Conservation (phyloP, 73 alveolate genomes). For the Paramecium sexaurelia region DNA sequence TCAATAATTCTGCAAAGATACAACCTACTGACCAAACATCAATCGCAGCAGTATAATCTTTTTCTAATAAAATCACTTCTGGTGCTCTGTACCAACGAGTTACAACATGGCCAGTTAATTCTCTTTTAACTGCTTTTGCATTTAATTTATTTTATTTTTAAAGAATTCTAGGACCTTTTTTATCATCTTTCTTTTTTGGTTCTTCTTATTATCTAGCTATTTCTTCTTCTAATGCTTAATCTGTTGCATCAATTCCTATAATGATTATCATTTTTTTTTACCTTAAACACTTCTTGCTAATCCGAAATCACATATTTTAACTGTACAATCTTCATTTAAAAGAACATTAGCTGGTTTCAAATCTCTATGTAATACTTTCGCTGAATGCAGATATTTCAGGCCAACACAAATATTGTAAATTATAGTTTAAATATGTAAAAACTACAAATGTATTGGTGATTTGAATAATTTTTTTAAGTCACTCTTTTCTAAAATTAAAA, state of each 20-base stretch:
- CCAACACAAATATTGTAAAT: constrained; percentile 90
- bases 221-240: constrained; percentile 36
- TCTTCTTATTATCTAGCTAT: neutral
- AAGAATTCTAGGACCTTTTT: constrained; percentile 43
- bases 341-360: constrained; percentile 95
- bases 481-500: constrained; percentile 21
- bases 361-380: constrained; percentile 92
- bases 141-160: constrained; percentile 32
- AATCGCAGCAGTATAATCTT: constrained; percentile 95
- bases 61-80: constrained; percentile 95
- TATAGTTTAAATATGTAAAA: constrained; percentile 80
- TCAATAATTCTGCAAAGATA: constrained; percentile 95
- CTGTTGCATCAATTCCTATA: constrained; percentile 58
- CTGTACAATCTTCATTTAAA: constrained; percentile 89
- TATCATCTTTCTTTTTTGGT: constrained; percentile 6
- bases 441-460: constrained; percentile 78
- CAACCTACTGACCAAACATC: constrained; percentile 99
- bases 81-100: constrained; percentile 99
- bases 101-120: constrained; percentile 97
- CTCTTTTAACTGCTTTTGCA: constrained; percentile 74
- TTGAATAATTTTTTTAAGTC: constrained; percentile 86
- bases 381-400: constrained; percentile 86
- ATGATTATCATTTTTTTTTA: neutral
- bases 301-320: constrained; percentile 95
- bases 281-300: constrained; percentile 77